A percentile compares a stretch with the other conserved stretches of the same genome.
phyloP scores from a whole-genome alignment of 371 early-diverging fungal species.

The Sporodiniella umbellata region DNA sequence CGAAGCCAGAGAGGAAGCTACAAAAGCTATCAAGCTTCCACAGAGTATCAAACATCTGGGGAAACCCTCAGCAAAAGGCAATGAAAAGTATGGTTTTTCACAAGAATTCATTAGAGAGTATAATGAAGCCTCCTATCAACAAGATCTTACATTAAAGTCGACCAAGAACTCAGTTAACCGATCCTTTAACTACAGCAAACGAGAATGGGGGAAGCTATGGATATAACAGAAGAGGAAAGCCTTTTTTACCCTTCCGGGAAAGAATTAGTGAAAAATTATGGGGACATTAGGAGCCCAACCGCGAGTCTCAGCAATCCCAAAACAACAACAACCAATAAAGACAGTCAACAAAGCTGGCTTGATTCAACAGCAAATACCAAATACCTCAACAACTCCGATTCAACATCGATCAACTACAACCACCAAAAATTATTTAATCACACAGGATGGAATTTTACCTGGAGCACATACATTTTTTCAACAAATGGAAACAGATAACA shows the following conservation, averaged over 20 bases:
- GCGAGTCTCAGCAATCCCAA: not conserved
- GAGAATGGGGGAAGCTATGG: not conserved
- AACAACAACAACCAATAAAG: not conserved
- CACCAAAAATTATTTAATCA: not conserved
- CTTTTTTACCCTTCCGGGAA: not conserved
- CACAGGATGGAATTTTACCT: not conserved
- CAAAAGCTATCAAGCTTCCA: slow-evolving; percentile 5
- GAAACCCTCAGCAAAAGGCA: not conserved
- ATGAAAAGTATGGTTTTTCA: not conserved
- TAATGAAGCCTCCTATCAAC: not conserved
- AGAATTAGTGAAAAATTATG: not conserved
- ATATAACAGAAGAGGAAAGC: not conserved
- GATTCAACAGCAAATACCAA: not conserved
- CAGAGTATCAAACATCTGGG: slow-evolving; percentile 2
- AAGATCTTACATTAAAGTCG: not conserved
- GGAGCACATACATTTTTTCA: slow-evolving; percentile 1
- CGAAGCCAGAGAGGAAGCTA: slow-evolving; percentile 1
- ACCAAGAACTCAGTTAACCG: not conserved
- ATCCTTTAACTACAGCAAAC: not conserved
- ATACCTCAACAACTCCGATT: not conserved
- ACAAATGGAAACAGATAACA: not conserved
- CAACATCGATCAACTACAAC: not conserved
- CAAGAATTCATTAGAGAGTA: not conserved
- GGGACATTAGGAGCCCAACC: not conserved
- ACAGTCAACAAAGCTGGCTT: not conserved